phyloP scores from a whole-genome alignment of 208 protist genomes.

The Novymonas esmeraldas region DNA sequence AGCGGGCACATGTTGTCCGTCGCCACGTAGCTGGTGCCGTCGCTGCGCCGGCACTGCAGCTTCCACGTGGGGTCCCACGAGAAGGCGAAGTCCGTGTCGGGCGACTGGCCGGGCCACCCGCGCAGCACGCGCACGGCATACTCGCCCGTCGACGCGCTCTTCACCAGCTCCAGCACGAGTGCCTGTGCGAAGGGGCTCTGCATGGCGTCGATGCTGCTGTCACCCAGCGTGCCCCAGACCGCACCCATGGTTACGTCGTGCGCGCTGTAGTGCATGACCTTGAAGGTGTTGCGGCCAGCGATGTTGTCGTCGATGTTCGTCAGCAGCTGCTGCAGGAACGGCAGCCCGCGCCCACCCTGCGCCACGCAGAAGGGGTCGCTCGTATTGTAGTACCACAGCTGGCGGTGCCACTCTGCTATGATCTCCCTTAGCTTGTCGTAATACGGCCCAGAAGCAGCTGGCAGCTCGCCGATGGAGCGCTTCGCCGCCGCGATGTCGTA shows the following conservation, averaged over 20 bases:
- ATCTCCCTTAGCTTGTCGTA: slow-evolving; percentile 40
- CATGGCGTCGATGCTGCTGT: slow-evolving; percentile 22
- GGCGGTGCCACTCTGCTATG: slow-evolving; percentile 3
- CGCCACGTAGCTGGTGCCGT: slow-evolving; percentile 36
- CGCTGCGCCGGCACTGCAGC: slow-evolving; percentile 45
- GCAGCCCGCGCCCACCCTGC: slow-evolving; percentile 48
- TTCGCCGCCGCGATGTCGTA: slow-evolving; percentile 49
- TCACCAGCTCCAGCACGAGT: slow-evolving; percentile 53
- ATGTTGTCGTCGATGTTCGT: slow-evolving; percentile 34
- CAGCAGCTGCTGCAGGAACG: slow-evolving; percentile 43
- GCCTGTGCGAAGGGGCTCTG: slow-evolving; percentile 45
- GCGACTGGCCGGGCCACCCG: slow-evolving; percentile 43
- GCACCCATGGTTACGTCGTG: slow-evolving; percentile 41
- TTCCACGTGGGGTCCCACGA: slow-evolving; percentile 30
- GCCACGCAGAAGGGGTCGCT: slow-evolving; percentile 22
- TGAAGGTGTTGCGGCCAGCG: slow-evolving; percentile 31
- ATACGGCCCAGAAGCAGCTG: slow-evolving; percentile 7
- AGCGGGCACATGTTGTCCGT: slow-evolving; percentile 48
- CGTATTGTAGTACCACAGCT: slow-evolving; percentile 32
- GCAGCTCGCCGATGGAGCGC: slow-evolving; percentile 14
- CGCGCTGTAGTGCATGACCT: slow-evolving; percentile 58
- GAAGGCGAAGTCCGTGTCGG: slow-evolving; percentile 36
- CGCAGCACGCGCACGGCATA: slow-evolving; percentile 57
- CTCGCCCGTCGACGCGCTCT: slow-evolving; percentile 13
- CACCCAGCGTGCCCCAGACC: slow-evolving; percentile 39